Evolutionary conservation across 257 asterid genomes (phyloP).

Genomic region (Cruciata laevipes): DNA sequence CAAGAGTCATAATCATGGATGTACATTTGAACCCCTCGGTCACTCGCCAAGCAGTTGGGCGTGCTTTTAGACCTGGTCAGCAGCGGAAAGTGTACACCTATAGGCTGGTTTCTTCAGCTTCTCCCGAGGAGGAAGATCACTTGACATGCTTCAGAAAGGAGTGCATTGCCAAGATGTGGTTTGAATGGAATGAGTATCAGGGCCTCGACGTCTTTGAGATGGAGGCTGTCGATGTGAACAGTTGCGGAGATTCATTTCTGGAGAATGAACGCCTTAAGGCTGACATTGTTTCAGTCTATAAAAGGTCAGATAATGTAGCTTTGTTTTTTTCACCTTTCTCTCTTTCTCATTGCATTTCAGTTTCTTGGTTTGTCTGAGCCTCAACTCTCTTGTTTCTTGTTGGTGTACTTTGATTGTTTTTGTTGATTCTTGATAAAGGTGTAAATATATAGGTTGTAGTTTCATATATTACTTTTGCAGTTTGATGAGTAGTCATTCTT

Average conservation of each 20-base stretch:
- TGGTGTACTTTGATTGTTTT: too few relatives aligned
- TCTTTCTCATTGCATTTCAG: background rate
- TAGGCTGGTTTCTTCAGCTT: conserved; percentile 51
- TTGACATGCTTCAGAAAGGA: conserved; percentile 33
- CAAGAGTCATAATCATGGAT: conserved; percentile 58
- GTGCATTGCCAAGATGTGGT: conserved; percentile 18
- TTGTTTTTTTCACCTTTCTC: too few relatives aligned
- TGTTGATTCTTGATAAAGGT: too few relatives aligned
- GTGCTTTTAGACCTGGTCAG: conserved; percentile 84
- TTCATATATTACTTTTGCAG: too few relatives aligned
- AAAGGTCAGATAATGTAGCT: conserved; percentile 27
- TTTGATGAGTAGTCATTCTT: too few relatives aligned
- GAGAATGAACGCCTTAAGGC: conserved; percentile 40
- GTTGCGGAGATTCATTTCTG: conserved; percentile 26
- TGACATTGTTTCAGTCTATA: conserved; percentile 35
- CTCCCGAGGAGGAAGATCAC: conserved; percentile 74
- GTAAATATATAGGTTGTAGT: too few relatives aligned
- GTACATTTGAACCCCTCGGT: conserved; percentile 70
- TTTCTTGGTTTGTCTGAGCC: too few relatives aligned
- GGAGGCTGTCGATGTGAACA: conserved; percentile 5
- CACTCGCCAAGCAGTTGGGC: conserved; percentile 77
- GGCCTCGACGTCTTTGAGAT: conserved; percentile 9
- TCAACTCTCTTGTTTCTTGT: too few relatives aligned
- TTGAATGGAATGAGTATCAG: conserved; percentile 20
- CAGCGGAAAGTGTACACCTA: conserved; percentile 48